Evolutionary conservation across 1,139 yeast species (phyloP).

Genomic region (Suhomyces anneliseae): DNA sequence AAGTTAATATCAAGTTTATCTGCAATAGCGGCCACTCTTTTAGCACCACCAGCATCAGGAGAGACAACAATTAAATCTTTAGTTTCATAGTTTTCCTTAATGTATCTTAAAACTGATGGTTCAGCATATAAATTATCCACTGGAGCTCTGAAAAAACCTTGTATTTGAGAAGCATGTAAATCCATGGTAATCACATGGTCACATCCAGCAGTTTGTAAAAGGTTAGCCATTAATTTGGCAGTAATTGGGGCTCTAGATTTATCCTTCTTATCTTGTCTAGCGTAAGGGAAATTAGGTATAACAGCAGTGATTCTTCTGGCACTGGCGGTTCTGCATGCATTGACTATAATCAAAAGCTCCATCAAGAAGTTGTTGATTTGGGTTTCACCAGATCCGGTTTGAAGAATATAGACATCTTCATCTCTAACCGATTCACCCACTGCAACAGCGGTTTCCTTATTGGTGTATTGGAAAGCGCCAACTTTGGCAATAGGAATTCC

Average conservation of each 20-base stretch:
- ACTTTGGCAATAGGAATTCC: conserved; percentile 65
- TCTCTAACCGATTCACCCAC: conserved; percentile 78
- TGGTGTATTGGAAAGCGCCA: conserved; percentile 36
- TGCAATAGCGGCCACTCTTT: conserved; percentile 77
- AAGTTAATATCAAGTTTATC: conserved; percentile 74
- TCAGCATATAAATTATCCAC: conserved; percentile 83
- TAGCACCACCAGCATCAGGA: conserved; percentile 88
- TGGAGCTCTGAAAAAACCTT: conserved; percentile 79
- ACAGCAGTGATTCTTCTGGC: conserved; percentile 79
- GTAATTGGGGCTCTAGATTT: conserved; percentile 81
- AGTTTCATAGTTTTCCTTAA: conserved; percentile 50
- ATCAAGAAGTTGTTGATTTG: conserved; percentile 64
- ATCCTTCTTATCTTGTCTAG: conserved; percentile 82
- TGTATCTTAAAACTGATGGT: conserved; percentile 70
- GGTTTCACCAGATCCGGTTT: conserved; percentile 64
- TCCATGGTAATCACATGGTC: conserved; percentile 83
- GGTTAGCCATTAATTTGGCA: conserved; percentile 74
- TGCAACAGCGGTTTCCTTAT: conserved; percentile 64
- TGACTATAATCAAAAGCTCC: conserved; percentile 70
- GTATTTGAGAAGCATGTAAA: conserved; percentile 81
- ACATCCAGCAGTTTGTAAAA: conserved; percentile 78
- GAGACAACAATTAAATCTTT: conserved; percentile 64
- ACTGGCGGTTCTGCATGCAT: conserved; percentile 77
- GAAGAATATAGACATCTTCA: conserved; percentile 73
- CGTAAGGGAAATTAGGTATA: conserved; percentile 78